Evolutionary conservation across 2,329 filamentous ascomycete species (phyloP).

Genomic region (Trichoderma atroviride): DNA sequence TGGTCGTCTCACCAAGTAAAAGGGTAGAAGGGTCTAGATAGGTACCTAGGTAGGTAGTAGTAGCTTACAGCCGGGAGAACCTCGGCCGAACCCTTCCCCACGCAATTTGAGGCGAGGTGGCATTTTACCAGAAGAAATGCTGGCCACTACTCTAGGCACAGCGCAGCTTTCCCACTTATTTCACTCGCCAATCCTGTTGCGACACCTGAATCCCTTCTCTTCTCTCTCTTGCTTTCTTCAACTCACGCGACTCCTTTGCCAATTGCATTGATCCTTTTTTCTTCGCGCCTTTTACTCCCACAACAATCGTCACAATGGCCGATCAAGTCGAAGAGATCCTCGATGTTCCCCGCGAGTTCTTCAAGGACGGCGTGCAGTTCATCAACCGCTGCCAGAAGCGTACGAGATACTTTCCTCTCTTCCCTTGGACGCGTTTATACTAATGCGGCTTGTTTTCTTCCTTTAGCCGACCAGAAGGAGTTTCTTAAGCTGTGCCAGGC

Average conservation of each 20-base stretch:
- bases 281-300: background rate
- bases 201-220: constrained; percentile 13
- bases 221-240: background rate
- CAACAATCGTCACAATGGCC: constrained; percentile 53
- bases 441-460: background rate
- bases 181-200: background rate
- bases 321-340: constrained; percentile 71
- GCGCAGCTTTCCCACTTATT: background rate
- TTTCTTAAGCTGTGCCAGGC: constrained; percentile 56
- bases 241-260: background rate
- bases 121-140: constrained; percentile 21
- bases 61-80: constrained; percentile 6
- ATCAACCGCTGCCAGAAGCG: constrained; percentile 65
- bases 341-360: constrained; percentile 68
- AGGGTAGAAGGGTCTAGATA: background rate
- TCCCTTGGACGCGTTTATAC: too few relatives aligned
- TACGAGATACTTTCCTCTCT: too few relatives aligned
- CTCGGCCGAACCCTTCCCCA: constrained; percentile 19
- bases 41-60: too few relatives aligned
- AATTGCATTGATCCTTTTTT: background rate
- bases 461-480: constrained; percentile 46
- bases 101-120: constrained; percentile 28
- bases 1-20: background rate
- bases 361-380: constrained; percentile 64
- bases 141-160: constrained; percentile 2